Evolutionary conservation across 441 rosid genomes (phyloP).

Genomic region (Bruguiera hainesii): DNA sequence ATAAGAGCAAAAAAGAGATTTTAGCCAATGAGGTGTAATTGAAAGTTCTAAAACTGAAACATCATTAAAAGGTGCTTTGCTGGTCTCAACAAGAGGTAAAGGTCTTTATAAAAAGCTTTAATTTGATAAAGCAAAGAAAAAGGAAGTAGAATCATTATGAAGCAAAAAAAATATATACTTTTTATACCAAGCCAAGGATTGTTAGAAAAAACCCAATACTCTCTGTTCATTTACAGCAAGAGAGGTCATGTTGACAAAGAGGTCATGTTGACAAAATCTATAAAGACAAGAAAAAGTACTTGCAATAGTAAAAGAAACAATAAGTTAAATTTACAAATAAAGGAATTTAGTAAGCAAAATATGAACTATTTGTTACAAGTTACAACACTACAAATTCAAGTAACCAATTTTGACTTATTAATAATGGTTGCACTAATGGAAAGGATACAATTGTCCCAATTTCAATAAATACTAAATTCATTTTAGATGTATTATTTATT

Average conservation of each 20-base stretch:
- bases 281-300: no score
- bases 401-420: no score
- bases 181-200: no score
- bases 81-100: background rate
- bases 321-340: background rate
- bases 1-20: background rate
- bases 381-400: no score
- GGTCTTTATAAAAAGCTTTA: background rate
- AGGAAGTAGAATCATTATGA: background rate
- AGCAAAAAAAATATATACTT: background rate
- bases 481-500: background rate
- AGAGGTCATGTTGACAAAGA: no score
- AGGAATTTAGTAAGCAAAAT: no score
- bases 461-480: background rate
- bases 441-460: background rate
- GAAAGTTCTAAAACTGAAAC: no score
- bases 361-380: background rate
- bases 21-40: no score
- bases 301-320: no score
- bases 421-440: background rate
- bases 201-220: background rate
- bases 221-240: background rate
- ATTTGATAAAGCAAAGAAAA: no score
- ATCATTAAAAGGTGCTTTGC: background rate
- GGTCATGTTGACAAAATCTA: no score